A percentile compares a stretch with the other conserved stretches of the same genome.
phyloP scores from a whole-genome alignment of 371 early-diverging fungal species.

The Circinella umbellata region DNA sequence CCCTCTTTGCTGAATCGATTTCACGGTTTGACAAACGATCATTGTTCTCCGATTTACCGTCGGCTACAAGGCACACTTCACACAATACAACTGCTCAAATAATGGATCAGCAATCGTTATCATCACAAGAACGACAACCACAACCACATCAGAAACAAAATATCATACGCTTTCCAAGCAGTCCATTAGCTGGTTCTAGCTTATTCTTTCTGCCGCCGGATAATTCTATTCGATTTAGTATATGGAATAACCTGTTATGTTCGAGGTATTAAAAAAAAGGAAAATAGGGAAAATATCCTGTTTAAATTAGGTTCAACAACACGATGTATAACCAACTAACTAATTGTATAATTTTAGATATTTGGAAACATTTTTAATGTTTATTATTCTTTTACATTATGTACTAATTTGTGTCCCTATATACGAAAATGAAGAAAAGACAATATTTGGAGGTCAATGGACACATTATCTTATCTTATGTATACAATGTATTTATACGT shows the following conservation, averaged over 20 bases:
- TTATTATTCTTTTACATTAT: conserved; percentile 55
- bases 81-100: conserved; percentile 1
- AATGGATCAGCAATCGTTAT: background rate
- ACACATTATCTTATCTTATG: conserved; percentile 51
- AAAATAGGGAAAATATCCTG: background rate
- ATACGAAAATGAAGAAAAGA: conserved; percentile 45
- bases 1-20: conserved; percentile 1
- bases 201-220: conserved; percentile 29
- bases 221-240: conserved; percentile 26
- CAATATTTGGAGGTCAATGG: conserved; percentile 55
- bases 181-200: conserved; percentile 16
- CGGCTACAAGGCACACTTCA: conserved; percentile 11
- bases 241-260: conserved; percentile 40
- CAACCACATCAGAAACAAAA: background rate
- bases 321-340: background rate
- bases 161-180: background rate
- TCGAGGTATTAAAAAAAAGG: conserved; percentile 42
- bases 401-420: conserved; percentile 59
- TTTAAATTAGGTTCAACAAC: background rate
- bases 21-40: conserved; percentile 12
- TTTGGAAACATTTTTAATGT: conserved; percentile 46
- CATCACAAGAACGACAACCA: background rate
- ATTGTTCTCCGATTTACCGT: conserved; percentile 15
- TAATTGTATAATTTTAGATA: conserved; percentile 29
- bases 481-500: conserved; percentile 60